Evolutionary conservation across 2,329 filamentous ascomycete species (phyloP), one percentile per base, ranked within the genome.

Genomic region (Apiospora pterosperma): DNA sequence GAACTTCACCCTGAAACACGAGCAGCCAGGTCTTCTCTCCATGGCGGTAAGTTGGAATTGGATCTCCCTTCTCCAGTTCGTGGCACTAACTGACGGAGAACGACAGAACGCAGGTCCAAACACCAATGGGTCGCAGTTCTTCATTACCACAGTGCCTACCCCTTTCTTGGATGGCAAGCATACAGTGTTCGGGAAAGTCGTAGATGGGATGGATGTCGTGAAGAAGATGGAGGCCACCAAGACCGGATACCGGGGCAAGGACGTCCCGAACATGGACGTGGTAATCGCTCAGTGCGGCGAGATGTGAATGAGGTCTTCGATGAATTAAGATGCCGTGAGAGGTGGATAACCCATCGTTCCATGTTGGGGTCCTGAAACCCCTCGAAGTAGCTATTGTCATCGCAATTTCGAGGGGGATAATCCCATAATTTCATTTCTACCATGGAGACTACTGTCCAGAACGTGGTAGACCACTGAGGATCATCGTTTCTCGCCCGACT

Each of bases 81-180:
- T 11, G 11, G 19, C 14, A 19, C 44, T 52, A 5, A 55, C 25
- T 8, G 16, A 34, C 7, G 28, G 25, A 7, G 14, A 61, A 66
- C 38, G 48, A 36, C 67, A 96, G 90, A 97, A 97, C 76, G 91
- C 92, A 34, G 95, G 95, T 1, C 91, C 92, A 63, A 91, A 97
- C 79, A 95, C 92, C 69, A 98, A 98, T 77, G 96, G 96, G 41
- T 93, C 89, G 66, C 96, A 98, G 75, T 99, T 99, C 84, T 99
- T 99, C 84, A 95, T 98, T 81, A 97, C 94, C 2, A 96, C 92
- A 0, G 91, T 91, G 2, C 84, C 91, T 5, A 96, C 95, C 0
- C 92, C 93, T 1, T 96, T 96, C 75, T 82, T 99, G 31, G 91
- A 98, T 78, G 87, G 86, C 74, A 98, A 98, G 80, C 96, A 99